Evolutionary conservation across 805 yeast genomes (phyloP).

Genomic region (Myxozyma mucilagina): DNA sequence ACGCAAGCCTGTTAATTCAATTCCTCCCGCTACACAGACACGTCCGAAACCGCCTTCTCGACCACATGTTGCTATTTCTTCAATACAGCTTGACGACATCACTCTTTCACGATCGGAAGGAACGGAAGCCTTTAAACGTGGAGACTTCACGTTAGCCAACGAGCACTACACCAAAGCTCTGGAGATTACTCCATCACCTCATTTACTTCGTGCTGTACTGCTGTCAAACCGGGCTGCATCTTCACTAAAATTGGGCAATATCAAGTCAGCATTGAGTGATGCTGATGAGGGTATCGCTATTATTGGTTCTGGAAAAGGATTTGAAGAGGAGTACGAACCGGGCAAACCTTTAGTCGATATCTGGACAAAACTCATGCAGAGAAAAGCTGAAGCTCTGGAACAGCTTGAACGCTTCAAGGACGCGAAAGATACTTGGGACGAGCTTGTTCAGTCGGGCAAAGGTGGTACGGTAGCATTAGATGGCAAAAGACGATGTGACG

Average conservation of each 20-base stretch:
- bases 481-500: slow-evolving; percentile 76
- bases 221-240: slow-evolving; percentile 75
- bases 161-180: slow-evolving; percentile 58
- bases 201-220: slow-evolving; percentile 65
- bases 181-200: slow-evolving; percentile 60
- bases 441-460: slow-evolving; percentile 66
- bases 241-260: slow-evolving; percentile 67
- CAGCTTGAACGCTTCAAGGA: slow-evolving; percentile 67
- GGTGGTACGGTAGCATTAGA: slow-evolving; percentile 67
- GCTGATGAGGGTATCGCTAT: slow-evolving; percentile 52
- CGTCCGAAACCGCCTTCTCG: slow-evolving; percentile 28
- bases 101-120: slow-evolving; percentile 48
- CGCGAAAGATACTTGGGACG: slow-evolving; percentile 62
- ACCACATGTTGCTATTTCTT: slow-evolving; percentile 34
- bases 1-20: neutral
- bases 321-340: slow-evolving; percentile 47
- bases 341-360: slow-evolving; percentile 64
- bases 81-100: slow-evolving; percentile 39
- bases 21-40: neutral
- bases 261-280: slow-evolving; percentile 51
- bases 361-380: slow-evolving; percentile 67
- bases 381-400: slow-evolving; percentile 84
- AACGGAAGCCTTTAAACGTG: slow-evolving; percentile 65
- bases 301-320: slow-evolving; percentile 43
- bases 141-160: slow-evolving; percentile 73